Conservation (phyloP, 202 grass and related monocot genomes). For the Carex arenaria region DNA sequence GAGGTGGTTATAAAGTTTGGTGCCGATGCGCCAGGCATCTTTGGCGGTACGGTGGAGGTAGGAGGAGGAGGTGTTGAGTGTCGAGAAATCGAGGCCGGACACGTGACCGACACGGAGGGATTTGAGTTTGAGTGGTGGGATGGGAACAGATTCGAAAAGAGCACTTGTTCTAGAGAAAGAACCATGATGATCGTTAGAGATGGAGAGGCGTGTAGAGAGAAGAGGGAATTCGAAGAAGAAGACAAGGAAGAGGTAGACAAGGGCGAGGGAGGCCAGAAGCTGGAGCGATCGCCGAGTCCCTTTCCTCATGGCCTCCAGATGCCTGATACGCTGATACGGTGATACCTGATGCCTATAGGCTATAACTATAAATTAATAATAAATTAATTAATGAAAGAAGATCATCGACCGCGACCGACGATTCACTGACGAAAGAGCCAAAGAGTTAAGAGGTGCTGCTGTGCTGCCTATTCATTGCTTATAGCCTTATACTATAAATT, state of each 20-base stretch:
- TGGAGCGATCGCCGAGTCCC: slow-evolving; percentile 29
- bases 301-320: no score
- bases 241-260: slow-evolving; percentile 46
- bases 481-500: no score
- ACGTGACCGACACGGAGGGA: neutral
- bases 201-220: slow-evolving; percentile 21
- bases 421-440: no score
- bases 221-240: slow-evolving; percentile 56
- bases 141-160: neutral
- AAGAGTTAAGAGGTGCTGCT: no score
- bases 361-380: no score
- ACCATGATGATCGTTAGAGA: no score
- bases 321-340: no score
- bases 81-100: slow-evolving; percentile 20
- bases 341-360: no score
- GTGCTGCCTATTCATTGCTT: no score
- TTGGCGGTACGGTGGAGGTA: slow-evolving; percentile 30
- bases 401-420: no score
- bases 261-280: slow-evolving; percentile 31
- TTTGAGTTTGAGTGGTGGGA: neutral
- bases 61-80: slow-evolving; percentile 10
- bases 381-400: no score
- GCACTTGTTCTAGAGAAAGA: neutral
- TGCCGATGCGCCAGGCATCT: slow-evolving; percentile 30
- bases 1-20: slow-evolving; percentile 20